These are phyloP conservation scores for Zygotorulaspora florentina DNA, from an alignment of 805 yeast species.

Conservation along the genomic window DNA sequence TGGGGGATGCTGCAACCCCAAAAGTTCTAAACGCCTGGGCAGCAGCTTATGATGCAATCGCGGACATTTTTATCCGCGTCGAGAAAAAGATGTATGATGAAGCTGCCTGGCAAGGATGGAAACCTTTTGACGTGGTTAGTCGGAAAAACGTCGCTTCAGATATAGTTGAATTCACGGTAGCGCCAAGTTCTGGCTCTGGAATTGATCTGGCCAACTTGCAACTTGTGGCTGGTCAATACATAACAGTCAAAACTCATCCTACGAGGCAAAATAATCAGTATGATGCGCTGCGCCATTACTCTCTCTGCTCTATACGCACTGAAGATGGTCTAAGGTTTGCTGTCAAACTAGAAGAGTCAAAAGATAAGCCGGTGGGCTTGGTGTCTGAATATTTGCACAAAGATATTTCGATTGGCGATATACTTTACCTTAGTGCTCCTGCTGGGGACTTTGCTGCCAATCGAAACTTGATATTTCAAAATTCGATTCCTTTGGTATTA, in stretches of 20 bases:
- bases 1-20: constrained; percentile 59
- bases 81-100: constrained; percentile 47
- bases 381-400: constrained; percentile 51
- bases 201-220: constrained; percentile 20
- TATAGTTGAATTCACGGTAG: constrained; percentile 50
- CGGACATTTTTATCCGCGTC: constrained; percentile 52
- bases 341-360: constrained; percentile 43
- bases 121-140: constrained; percentile 44
- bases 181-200: constrained; percentile 41
- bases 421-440: constrained; percentile 52
- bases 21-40: constrained; percentile 61
- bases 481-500: constrained; percentile 38
- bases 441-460: constrained; percentile 47
- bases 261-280: constrained; percentile 37
- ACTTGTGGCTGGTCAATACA: constrained; percentile 41
- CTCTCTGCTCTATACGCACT: constrained; percentile 43
- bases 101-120: constrained; percentile 59
- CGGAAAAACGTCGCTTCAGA: constrained; percentile 43
- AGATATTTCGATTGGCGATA: constrained; percentile 45
- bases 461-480: constrained; percentile 27
- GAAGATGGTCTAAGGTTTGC: constrained; percentile 50
- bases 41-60: constrained; percentile 60
- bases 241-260: constrained; percentile 37
- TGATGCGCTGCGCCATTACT: constrained; percentile 55
- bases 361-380: constrained; percentile 38